Conservation (phyloP, 306 rosid species). For the Myrica gale region DNA sequence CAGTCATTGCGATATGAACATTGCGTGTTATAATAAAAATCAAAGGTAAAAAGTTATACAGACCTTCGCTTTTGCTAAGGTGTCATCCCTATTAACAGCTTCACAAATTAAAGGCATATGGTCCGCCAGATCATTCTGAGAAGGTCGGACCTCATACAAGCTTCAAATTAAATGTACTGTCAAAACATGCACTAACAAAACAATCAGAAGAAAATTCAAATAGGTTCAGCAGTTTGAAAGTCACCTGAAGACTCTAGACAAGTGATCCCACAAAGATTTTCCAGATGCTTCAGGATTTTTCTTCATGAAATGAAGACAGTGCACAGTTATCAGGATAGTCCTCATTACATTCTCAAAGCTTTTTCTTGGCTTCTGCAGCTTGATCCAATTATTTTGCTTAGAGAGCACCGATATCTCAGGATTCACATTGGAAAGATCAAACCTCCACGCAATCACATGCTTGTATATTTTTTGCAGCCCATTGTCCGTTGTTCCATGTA, state of each 20-base stretch:
- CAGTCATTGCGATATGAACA: neutral
- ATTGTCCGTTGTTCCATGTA: slow-evolving; percentile 59
- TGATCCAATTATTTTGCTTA: slow-evolving; percentile 61
- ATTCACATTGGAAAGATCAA: slow-evolving; percentile 50
- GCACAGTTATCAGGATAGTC: slow-evolving; percentile 57
- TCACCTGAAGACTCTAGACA: slow-evolving; percentile 71
- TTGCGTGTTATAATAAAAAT: slow-evolving; percentile 21
- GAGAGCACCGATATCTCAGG: slow-evolving; percentile 72
- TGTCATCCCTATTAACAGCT: slow-evolving; percentile 39
- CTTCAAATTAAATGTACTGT: slow-evolving; percentile 42
- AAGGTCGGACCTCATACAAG: slow-evolving; percentile 49
- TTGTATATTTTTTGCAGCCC: slow-evolving; percentile 62
- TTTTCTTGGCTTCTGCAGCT: slow-evolving; percentile 77
- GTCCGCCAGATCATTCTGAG: slow-evolving; percentile 42
- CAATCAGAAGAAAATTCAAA: neutral
- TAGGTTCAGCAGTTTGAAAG: slow-evolving; percentile 9
- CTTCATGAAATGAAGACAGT: slow-evolving; percentile 53
- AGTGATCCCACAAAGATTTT: slow-evolving; percentile 69
- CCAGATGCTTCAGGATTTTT: slow-evolving; percentile 55
- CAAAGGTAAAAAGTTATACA: slow-evolving; percentile 23
- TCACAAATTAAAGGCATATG: slow-evolving; percentile 37
- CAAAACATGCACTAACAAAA: slow-evolving; percentile 7
- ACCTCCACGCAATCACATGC: slow-evolving; percentile 76
- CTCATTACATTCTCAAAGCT: slow-evolving; percentile 63
- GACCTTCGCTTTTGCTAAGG: slow-evolving; percentile 63